A percentile compares a stretch with the other conserved stretches of the same genome.
Conservation (phyloP, 164 flowering plant species). For the Brasenia schreberi region DNA sequence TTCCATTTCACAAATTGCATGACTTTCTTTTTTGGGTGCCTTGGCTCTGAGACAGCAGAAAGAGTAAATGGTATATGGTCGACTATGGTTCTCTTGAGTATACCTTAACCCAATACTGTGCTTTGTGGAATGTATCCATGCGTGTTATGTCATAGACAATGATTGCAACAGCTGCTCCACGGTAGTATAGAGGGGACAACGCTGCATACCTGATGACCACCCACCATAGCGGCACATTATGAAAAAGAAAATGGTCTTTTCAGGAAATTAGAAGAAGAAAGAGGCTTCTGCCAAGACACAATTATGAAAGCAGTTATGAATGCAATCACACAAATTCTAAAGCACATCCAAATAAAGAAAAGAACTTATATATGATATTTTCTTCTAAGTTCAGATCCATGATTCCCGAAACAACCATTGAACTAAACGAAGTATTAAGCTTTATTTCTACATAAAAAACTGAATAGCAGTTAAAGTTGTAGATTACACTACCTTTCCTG, state of each 20-base stretch:
- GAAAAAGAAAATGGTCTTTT: too few relatives aligned
- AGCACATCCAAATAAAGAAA: too few relatives aligned
- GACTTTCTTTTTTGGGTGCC: too few relatives aligned
- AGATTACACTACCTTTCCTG: conserved; percentile 72
- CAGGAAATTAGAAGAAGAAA: not conserved
- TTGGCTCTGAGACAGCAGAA: too few relatives aligned
- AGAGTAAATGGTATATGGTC: too few relatives aligned
- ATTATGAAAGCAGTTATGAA: not conserved
- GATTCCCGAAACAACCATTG: not conserved
- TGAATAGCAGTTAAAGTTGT: not conserved
- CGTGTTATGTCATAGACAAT: conserved; percentile 92
- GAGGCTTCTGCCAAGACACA: not conserved
- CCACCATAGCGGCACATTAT: not conserved
- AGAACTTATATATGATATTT: too few relatives aligned
- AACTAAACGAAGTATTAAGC: not conserved
- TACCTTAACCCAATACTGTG: conserved; percentile 99
- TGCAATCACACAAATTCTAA: too few relatives aligned
- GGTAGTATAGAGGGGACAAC: conserved; percentile 90
- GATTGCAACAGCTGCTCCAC: conserved; percentile 97
- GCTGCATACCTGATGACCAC: conserved; percentile 73
- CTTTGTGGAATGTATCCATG: conserved; percentile 77
- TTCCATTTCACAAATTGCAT: too few relatives aligned
- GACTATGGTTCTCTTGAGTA: not conserved
- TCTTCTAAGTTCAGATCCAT: too few relatives aligned
- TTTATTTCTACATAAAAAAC: not conserved